Evolutionary conservation across 2,329 filamentous ascomycete species (phyloP).

Genomic region (Fusarium chlamydosporum): DNA sequence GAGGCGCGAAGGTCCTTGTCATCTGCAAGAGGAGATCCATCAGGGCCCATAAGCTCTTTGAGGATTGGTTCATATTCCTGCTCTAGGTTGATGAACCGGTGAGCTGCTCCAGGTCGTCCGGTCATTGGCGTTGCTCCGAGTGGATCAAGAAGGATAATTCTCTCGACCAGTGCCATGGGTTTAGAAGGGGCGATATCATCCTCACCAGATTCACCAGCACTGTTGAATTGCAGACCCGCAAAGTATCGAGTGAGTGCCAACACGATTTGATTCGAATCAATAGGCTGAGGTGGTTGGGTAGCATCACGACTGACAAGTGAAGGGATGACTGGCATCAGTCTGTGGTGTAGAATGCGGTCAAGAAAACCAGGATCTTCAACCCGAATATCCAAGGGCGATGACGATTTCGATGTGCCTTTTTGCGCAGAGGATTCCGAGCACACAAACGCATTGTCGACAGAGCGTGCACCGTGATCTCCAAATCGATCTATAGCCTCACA

Average conservation of each 20-base stretch:
- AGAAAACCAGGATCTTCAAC: conserved; percentile 54
- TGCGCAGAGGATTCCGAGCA: conserved; percentile 15
- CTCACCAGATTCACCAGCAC: conserved; percentile 3
- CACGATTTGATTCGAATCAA: conserved; percentile 73
- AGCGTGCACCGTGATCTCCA: conserved; percentile 75
- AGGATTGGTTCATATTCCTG: conserved; percentile 84
- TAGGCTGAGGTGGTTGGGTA: conserved; percentile 56
- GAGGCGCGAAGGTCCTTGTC: conserved; percentile 50
- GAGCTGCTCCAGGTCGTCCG: conserved; percentile 55
- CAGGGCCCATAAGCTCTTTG: conserved; percentile 66
- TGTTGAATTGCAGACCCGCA: conserved; percentile 71
- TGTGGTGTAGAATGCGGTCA: conserved; percentile 52
- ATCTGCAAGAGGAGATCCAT: conserved; percentile 51
- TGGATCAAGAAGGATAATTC: conserved; percentile 90
- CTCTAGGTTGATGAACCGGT: conserved; percentile 87
- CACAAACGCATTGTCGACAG: conserved; percentile 67
- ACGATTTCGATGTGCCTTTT: conserved; percentile 31
- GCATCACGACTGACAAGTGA: conserved; percentile 61
- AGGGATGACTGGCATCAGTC: conserved; percentile 58
- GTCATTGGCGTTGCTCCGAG: conserved; percentile 85
- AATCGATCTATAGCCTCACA: conserved; percentile 80
- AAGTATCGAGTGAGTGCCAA: conserved; percentile 83
- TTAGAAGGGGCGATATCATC: conserved; percentile 58
- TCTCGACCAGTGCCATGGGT: conserved; percentile 77
- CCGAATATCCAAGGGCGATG: conserved; percentile 47